phyloP scores from a whole-genome alignment of 371 early-diverging fungal species.

The Syncephalastrum contaminatum region DNA sequence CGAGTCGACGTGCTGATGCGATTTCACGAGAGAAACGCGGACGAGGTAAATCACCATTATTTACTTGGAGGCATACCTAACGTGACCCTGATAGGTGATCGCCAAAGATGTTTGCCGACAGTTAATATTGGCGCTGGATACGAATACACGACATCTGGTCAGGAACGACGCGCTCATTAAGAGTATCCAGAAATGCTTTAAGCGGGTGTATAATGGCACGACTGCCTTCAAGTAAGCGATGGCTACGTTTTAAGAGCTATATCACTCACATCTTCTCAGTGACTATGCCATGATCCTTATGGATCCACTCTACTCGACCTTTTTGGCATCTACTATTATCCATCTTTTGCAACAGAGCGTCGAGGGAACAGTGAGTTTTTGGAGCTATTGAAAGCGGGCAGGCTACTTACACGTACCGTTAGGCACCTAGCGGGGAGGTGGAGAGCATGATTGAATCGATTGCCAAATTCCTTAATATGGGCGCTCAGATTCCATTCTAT shows the following conservation, averaged over 20 bases:
- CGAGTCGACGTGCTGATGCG: constrained; percentile 72
- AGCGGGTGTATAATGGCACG: constrained; percentile 49
- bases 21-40: constrained; percentile 60
- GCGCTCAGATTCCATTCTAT: constrained; percentile 49
- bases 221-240: constrained; percentile 60
- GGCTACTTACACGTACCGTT: not conserved
- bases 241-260: no score
- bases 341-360: constrained; percentile 36
- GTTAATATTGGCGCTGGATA: constrained; percentile 69
- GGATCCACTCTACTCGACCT: constrained; percentile 60
- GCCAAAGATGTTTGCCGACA: constrained; percentile 58
- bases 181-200: constrained; percentile 68
- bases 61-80: not conserved
- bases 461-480: constrained; percentile 56
- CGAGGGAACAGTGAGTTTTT: constrained; percentile 19
- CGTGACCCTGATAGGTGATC: constrained; percentile 33
- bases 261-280: constrained; percentile 20
- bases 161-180: constrained; percentile 66
- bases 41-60: constrained; percentile 26
- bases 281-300: constrained; percentile 64
- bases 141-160: constrained; percentile 60
- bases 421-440: constrained; percentile 22
- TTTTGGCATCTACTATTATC: constrained; percentile 42
- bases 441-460: constrained; percentile 46
- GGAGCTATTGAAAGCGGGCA: not conserved